These are phyloP conservation scores for Vigna mungo DNA, from an alignment of 306 rosid genomes.

Conservation along the genomic window DNA sequence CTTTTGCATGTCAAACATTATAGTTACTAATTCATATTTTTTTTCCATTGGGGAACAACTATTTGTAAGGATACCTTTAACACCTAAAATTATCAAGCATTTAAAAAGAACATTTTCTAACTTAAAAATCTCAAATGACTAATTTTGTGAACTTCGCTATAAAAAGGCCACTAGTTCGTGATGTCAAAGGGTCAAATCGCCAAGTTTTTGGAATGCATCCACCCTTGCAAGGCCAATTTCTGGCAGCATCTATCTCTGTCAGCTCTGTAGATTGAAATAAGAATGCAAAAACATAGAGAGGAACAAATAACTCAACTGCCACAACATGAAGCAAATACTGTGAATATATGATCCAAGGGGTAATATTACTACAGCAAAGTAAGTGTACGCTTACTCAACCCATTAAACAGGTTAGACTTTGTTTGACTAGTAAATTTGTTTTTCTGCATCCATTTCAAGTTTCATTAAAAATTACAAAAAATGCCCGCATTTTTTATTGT, in stretches of 20 bases:
- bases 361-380: not conserved
- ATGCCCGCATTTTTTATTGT: not conserved
- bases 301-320: constrained; percentile 10
- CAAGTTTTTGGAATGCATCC: constrained; percentile 66
- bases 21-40: no score
- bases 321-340: constrained; percentile 15
- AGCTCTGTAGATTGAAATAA: constrained; percentile 55
- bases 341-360: constrained; percentile 1
- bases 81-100: no score
- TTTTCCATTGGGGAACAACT: no score
- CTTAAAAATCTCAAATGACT: constrained; percentile 37
- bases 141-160: constrained; percentile 72
- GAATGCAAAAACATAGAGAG: constrained; percentile 8
- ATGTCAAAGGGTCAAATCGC: constrained; percentile 78
- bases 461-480: not conserved
- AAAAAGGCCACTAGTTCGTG: constrained; percentile 88
- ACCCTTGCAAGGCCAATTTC: constrained; percentile 82
- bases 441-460: not conserved
- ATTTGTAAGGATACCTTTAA: no score
- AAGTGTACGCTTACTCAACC: constrained; percentile 15
- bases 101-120: not conserved
- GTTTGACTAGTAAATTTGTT: not conserved
- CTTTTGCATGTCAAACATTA: no score
- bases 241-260: constrained; percentile 65
- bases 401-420: not conserved